A percentile compares a stretch with the other conserved stretches of the same genome.
Conservation (phyloP, 192 early-diverging fungal species). For the Coemansia sp. region DNA sequence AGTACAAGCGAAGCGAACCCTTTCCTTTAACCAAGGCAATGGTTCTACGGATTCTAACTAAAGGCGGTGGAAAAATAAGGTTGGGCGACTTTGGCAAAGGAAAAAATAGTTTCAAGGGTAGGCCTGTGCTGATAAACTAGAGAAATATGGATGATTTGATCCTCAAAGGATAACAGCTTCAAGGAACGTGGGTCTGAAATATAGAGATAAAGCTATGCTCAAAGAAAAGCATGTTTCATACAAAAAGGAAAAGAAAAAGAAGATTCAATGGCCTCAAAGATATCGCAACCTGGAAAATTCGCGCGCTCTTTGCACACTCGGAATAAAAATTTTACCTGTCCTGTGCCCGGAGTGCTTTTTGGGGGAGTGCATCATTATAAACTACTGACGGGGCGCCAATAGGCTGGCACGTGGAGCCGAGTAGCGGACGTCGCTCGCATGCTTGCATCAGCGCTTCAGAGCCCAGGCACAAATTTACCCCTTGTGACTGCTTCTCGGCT, state of each 20-base stretch:
- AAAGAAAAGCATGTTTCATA: too few species aligned
- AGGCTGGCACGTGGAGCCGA: neutral
- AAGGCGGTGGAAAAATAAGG: neutral
- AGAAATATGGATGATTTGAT: too few species aligned
- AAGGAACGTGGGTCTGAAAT: neutral
- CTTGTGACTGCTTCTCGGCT: neutral
- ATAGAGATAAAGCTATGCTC: too few species aligned
- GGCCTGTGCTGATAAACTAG: slow-evolving; percentile 3
- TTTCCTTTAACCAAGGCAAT: too few species aligned
- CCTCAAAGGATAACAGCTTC: too few species aligned
- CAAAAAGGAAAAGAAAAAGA: too few species aligned
- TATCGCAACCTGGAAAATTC: neutral
- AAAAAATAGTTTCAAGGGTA: slow-evolving; percentile 1
- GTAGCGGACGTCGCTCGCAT: neutral
- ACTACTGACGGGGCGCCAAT: neutral
- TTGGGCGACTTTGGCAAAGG: neutral
- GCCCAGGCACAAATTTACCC: neutral
- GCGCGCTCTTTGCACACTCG: neutral
- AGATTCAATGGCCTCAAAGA: too few species aligned
- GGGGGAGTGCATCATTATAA: neutral
- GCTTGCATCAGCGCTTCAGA: neutral
- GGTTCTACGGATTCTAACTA: neutral
- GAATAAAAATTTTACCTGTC: neutral
- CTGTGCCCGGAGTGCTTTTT: neutral
- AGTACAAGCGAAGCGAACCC: slow-evolving; percentile 3